Percentiles rank a stretch among this genome's conserved stretches.
phyloP scores from a whole-genome alignment of 2,329 filamentous ascomycete species.

The Claviceps africana region DNA sequence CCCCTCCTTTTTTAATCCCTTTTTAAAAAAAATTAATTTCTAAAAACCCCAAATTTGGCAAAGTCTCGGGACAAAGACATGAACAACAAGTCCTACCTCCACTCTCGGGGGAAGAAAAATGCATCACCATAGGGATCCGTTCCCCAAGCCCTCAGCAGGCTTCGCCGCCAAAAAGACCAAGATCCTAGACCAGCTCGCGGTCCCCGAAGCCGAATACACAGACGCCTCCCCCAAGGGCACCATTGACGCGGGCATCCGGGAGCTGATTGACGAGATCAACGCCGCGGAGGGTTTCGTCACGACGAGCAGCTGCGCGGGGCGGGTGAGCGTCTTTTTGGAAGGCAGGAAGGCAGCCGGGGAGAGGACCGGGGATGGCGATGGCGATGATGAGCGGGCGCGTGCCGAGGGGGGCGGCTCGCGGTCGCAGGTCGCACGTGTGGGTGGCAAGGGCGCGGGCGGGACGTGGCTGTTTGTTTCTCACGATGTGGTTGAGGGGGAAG shows the following conservation, averaged over 20 bases:
- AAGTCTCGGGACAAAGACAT: too few relatives aligned
- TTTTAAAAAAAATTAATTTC: too few relatives aligned
- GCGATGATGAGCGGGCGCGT: not conserved
- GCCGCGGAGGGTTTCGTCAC: constrained; percentile 61
- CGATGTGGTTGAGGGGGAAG: constrained; percentile 34
- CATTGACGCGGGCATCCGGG: constrained; percentile 64
- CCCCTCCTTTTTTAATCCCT: too few relatives aligned
- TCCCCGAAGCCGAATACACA: constrained; percentile 56
- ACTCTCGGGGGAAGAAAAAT: too few relatives aligned
- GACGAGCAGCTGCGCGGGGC: constrained; percentile 82
- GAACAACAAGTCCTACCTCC: too few relatives aligned
- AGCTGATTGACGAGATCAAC: constrained; percentile 71
- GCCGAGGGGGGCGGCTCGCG: constrained; percentile 5
- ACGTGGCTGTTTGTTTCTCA: constrained; percentile 84
- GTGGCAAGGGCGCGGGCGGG: constrained; percentile 75
- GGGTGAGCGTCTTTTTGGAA: constrained; percentile 79
- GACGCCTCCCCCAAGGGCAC: constrained; percentile 83
- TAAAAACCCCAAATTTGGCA: too few relatives aligned
- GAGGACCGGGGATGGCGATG: not conserved
- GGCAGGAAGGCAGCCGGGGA: constrained; percentile 37
- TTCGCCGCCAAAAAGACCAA: constrained; percentile 53
- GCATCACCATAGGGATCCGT: constrained; percentile 7
- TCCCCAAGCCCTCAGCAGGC: constrained; percentile 17
- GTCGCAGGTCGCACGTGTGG: constrained; percentile 42
- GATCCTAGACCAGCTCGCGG: constrained; percentile 57